Conservation (phyloP, 176 grass and related monocot genomes). For the Alopecurus myosuroides region DNA sequence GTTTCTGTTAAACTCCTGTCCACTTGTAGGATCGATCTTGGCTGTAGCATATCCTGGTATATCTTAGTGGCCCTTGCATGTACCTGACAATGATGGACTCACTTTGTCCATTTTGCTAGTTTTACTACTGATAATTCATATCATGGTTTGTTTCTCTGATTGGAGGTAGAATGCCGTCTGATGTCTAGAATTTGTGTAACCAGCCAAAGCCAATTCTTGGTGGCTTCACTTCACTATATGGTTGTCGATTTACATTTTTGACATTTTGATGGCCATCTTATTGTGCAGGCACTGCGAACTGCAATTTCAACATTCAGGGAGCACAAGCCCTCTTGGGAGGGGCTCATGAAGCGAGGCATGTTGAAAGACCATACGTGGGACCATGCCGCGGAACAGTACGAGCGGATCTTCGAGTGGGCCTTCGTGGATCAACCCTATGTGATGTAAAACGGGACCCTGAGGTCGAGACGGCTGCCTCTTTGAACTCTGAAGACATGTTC, state of each 20-base stretch:
- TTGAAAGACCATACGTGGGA: constrained; percentile 82
- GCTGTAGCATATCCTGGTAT: not conserved
- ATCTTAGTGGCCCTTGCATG: not conserved
- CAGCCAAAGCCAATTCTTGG: not conserved
- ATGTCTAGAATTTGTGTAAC: not conserved
- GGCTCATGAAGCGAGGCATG: constrained; percentile 89
- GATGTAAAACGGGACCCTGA: constrained; percentile 20
- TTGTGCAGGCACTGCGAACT: constrained; percentile 56
- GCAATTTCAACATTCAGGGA: constrained; percentile 64
- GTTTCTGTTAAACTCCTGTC: constrained; percentile 1
- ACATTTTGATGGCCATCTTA: not conserved
- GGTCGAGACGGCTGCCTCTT: not conserved
- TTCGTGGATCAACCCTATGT: constrained; percentile 79
- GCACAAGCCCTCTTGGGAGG: constrained; percentile 87
- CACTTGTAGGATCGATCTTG: not conserved
- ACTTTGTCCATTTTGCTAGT: not conserved
- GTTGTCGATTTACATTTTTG: not conserved
- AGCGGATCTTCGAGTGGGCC: constrained; percentile 86
- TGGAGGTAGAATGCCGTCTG: not conserved
- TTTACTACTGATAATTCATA: not conserved
- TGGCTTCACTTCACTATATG: too few species aligned
- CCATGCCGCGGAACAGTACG: constrained; percentile 69
- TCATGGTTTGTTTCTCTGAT: not conserved
- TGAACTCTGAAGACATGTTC: not conserved
- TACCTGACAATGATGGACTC: not conserved